Percentiles rank a stretch among this genome's conserved stretches.
phyloP scores from a whole-genome alignment of 805 yeast genomes.

The Teunomyces cretensis region DNA sequence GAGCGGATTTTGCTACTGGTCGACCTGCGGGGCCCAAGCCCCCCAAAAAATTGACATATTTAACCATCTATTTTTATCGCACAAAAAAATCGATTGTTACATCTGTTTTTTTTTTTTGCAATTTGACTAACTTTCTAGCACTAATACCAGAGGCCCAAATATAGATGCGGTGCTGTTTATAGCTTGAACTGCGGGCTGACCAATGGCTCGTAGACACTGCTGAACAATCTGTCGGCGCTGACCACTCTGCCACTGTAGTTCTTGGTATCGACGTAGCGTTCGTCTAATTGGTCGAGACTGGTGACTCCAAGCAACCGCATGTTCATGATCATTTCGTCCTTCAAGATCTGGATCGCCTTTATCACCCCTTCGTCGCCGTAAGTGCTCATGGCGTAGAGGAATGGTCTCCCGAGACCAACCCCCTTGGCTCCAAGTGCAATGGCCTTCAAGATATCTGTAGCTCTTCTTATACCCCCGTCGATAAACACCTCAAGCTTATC shows the following conservation, averaged over 20 bases:
- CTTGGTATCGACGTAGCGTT: constrained; percentile 28
- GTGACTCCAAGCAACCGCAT: constrained; percentile 68
- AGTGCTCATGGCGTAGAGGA: constrained; percentile 73
- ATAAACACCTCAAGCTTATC: constrained; percentile 60
- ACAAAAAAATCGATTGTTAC: no score
- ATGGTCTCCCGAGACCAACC: constrained; percentile 74
- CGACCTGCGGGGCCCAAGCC: background rate
- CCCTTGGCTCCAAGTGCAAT: constrained; percentile 75
- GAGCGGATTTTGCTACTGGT: background rate
- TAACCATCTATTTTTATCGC: background rate
- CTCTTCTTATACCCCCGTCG: constrained; percentile 80
- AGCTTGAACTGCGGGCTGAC: constrained; percentile 35
- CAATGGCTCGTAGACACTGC: constrained; percentile 56
- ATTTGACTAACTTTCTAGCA: background rate
- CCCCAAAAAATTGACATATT: background rate
- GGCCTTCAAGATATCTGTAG: constrained; percentile 76
- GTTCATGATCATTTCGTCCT: constrained; percentile 60
- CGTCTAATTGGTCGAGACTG: constrained; percentile 34
- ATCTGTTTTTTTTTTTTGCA: background rate
- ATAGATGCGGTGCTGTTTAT: background rate
- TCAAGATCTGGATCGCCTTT: constrained; percentile 60
- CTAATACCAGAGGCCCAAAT: background rate
- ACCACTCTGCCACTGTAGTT: constrained; percentile 29
- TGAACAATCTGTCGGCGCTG: constrained; percentile 57
- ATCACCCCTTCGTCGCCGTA: constrained; percentile 76